Conservation (phyloP, 192 early-diverging fungal species). For the Podochytrium sp. region DNA sequence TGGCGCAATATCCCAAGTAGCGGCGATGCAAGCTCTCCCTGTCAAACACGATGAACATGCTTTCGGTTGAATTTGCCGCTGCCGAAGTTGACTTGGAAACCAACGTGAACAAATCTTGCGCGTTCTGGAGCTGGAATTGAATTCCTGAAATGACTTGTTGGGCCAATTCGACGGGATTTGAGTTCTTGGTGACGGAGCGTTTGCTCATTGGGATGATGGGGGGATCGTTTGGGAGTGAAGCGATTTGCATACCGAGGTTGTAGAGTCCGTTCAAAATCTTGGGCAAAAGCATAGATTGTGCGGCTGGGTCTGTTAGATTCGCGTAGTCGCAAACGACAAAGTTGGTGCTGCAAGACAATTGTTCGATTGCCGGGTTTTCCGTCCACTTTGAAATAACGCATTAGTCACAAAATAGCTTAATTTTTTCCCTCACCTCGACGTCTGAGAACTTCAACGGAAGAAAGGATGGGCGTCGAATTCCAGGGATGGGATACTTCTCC, state of each 20-base stretch:
- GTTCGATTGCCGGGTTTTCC: constrained; percentile 13
- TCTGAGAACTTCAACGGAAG: constrained; percentile 31
- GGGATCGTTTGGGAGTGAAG: background rate
- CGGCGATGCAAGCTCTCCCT: background rate
- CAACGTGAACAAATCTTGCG: constrained; percentile 32
- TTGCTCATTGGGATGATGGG: background rate
- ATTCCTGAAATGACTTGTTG: constrained; percentile 29
- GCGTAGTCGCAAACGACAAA: constrained; percentile 27
- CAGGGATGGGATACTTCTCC: constrained; percentile 6
- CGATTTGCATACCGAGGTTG: constrained; percentile 20
- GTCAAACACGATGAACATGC: background rate
- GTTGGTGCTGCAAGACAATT: constrained; percentile 20
- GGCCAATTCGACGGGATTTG: constrained; percentile 18
- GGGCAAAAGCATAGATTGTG: background rate
- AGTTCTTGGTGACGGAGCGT: background rate
- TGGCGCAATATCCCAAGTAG: constrained; percentile 26
- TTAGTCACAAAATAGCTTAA: background rate
- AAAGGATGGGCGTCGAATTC: constrained; percentile 24
- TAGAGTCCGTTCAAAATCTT: constrained; percentile 17
- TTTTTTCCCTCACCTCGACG: background rate
- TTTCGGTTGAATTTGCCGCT: background rate
- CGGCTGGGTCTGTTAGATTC: background rate
- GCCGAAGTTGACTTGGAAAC: background rate
- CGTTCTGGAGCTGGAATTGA: constrained; percentile 29
- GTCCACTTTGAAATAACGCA: background rate